Evolutionary conservation across 768 basidiomycete genomes (phyloP), one percentile per base, ranked within the genome.

Genomic region (Boletus edulis): DNA sequence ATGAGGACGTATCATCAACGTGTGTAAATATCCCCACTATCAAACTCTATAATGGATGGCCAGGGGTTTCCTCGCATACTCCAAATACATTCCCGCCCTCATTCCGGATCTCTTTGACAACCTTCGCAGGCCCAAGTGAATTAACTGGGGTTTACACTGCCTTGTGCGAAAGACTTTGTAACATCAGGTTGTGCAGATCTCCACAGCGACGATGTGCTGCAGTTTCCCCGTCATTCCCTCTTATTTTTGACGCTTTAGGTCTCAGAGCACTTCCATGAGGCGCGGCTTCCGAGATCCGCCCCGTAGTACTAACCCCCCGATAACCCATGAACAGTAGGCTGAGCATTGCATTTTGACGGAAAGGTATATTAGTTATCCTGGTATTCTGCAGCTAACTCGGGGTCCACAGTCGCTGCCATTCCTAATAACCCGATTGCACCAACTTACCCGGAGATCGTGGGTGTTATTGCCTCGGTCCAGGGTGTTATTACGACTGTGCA

Each of bases 11-110:
- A 39, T 49, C 43, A 46, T 45, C 52, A 45, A 58, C 54, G 57
- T 49, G 51, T 64, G 60, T 66, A 66, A 54, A 45, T 54, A 51
- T 48, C 35, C 17, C 46, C 44, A 51, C 39, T 58, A 48, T 57
- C 53, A 57, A 69, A 58, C 64, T 51, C 56, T 62, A 18, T 42
- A 40, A 35, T 55, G 37, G 40, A 53, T 56, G 32, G 34, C 27
- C 35, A 42, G 39, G 46, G 18, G 49, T 51, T 57, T 49, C 47
- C 47, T 46, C 38, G 35, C 39, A 44, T 50, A 22, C 15, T 37
- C 18, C 52, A 41, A 45, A 58, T 48, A 45, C 37, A 53, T 55
- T 60, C 35, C 52, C 49, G 49, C 51, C 51, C 47, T 58, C 43
- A 52, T 51, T 46, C 46, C 46, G 46, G 35, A 46, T 22, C 22